phyloP scores from a whole-genome alignment of 1,284 basidiomycete genomes.

The Gymnopus androsaceus region DNA sequence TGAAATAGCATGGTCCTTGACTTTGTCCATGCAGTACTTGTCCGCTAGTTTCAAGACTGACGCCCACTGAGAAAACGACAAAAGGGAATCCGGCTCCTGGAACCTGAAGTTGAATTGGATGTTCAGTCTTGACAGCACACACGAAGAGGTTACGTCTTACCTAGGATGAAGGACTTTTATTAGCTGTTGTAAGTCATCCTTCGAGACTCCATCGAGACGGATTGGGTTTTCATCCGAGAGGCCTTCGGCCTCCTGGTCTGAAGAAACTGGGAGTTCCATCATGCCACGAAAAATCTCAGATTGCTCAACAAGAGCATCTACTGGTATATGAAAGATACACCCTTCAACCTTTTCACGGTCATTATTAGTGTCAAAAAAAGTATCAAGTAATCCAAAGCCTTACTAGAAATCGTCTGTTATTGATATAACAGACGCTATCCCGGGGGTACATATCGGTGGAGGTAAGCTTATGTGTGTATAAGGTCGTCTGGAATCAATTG shows the following conservation, averaged over 20 bases:
- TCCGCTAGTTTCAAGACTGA: constrained; percentile 13
- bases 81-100: background rate
- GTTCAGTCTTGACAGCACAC: too few relatives aligned
- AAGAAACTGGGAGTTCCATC: background rate
- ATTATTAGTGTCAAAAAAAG: too few relatives aligned
- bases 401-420: too few relatives aligned
- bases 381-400: background rate
- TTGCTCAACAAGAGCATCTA: background rate
- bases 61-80: constrained; percentile 1
- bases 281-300: background rate
- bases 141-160: too few relatives aligned
- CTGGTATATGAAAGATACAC: background rate
- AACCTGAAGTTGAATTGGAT: background rate
- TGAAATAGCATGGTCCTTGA: constrained; percentile 24
- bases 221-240: constrained; percentile 1
- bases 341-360: too few relatives aligned
- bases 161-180: constrained; percentile 1
- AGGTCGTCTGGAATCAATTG: too few relatives aligned
- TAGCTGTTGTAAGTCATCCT: constrained; percentile 5
- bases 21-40: constrained; percentile 15
- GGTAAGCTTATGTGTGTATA: too few relatives aligned
- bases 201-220: background rate
- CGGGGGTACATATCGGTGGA: too few relatives aligned
- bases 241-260: background rate
- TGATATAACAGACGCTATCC: too few relatives aligned